Base-by-base conservation (phyloP, 2,329 filamentous ascomycete genomes). In the Seiridium cupressi region DNA sequence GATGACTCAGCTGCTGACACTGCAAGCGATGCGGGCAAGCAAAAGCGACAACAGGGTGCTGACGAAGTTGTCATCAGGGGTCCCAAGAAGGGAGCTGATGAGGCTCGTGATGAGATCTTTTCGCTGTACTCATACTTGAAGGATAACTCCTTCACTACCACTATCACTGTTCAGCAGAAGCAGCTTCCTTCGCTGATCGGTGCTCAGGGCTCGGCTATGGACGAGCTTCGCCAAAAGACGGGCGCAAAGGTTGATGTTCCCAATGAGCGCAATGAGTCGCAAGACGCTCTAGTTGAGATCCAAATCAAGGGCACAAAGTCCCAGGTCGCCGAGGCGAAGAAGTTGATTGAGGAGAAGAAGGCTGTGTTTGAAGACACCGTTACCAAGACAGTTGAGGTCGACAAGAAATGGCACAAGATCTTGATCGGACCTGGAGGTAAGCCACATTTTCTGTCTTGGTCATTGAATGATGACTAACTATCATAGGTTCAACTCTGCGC, bases 141-240 rank as follows among this genome's bases (percentile, higher is more conserved):
- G 74, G 94, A 98, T 72, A 93, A 93, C 73, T 95, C 92, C 0
- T 84, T 90, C 74, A 89, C 85, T 31, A 91, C 89, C 13, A 89
- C 87, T 10, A 87, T 99, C 11, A 88, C 90, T 10, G 92, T 99
- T 40, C 90, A 96, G 66, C 92, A 95, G 76, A 93, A 88, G 77
- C 93, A 98, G 74, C 83, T 99, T 60, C 93, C 93, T n/a, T 94
- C 91, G 18, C 79, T 99, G 65, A 98, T 99, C 68, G 95, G 95
- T 55, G 89, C 93, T 69, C 91, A 93, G 46, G 95, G 95, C 64
- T 88, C 89, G 67, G 93, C 92, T 67, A 92, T 99, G 84, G 95
- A 98, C 68, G 90, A 92, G 70, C 82, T 99, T 54, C 90, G 95
- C 61, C 87, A 93, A 64, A 81, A 86, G 59, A 96, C 92, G 53